These are phyloP conservation scores for Phaeosphaeria sp. DNA, from an alignment of 2,329 filamentous ascomycete species.

Conservation along the genomic window DNA sequence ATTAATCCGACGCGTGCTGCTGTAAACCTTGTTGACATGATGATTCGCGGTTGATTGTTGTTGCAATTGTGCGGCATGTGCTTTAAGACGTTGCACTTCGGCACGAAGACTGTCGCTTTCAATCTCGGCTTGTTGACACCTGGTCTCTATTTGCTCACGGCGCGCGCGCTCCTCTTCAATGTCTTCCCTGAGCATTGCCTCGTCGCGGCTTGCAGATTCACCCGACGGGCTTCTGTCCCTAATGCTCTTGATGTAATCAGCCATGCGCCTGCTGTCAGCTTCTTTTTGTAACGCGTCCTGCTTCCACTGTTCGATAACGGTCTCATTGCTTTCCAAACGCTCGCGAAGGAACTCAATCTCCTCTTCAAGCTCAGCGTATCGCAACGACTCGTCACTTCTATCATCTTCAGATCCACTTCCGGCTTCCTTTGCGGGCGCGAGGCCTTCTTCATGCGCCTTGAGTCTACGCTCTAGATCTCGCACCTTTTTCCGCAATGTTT, in stretches of 20 bases:
- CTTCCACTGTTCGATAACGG: constrained; percentile 81
- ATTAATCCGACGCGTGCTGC: constrained; percentile 49
- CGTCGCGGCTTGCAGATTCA: constrained; percentile 47
- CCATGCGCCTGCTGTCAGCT: constrained; percentile 83
- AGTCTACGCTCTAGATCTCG: constrained; percentile 87
- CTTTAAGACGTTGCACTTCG: constrained; percentile 75
- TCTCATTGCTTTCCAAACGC: constrained; percentile 81
- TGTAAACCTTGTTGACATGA: constrained; percentile 44
- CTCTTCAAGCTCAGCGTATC: constrained; percentile 76
- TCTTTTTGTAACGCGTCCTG: constrained; percentile 81
- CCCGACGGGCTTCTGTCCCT: constrained; percentile 53
- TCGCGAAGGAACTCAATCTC: constrained; percentile 87
- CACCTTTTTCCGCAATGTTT: constrained; percentile 77
- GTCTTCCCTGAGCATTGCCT: constrained; percentile 87
- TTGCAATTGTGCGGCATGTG: constrained; percentile 46
- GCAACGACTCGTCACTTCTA: constrained; percentile 60
- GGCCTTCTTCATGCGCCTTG: constrained; percentile 62
- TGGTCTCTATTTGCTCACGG: constrained; percentile 85
- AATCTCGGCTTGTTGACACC: constrained; percentile 87
- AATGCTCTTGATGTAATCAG: constrained; percentile 76
- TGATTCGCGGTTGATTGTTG: constrained; percentile 47
- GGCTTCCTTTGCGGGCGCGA: constrained; percentile 54
- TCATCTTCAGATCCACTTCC: constrained; percentile 59
- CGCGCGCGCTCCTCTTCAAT: constrained; percentile 89
- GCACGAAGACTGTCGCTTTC: constrained; percentile 85